Conservation (phyloP, 2,329 filamentous ascomycete genomes). For the Fusarium sp. region DNA sequence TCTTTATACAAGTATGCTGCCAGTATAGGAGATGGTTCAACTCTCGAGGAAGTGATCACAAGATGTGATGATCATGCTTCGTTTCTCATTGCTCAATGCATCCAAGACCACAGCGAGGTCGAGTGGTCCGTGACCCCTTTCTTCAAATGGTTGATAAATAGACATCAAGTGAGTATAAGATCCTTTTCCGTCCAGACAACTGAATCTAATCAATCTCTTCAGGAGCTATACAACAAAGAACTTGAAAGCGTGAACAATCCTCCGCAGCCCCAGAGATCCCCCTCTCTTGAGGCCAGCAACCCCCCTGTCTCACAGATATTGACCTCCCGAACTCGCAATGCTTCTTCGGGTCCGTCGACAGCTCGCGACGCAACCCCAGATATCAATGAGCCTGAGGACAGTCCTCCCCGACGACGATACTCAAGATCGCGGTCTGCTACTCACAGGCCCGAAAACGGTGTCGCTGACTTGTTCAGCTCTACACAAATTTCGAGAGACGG, state of each 20-base stretch:
- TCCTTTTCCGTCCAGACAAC: background rate
- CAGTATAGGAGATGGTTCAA: conserved; percentile 60
- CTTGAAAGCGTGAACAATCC: conserved; percentile 34
- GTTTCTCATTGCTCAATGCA: conserved; percentile 62
- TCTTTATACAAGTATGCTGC: conserved; percentile 55
- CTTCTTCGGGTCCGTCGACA: conserved; percentile 21
- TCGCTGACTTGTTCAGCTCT: background rate
- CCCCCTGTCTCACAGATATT: conserved; percentile 5
- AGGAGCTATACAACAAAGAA: conserved; percentile 42
- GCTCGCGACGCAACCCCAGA: conserved; percentile 24
- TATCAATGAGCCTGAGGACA: conserved; percentile 4
- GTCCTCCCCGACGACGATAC: conserved; percentile 12
- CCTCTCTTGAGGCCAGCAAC: conserved; percentile 22
- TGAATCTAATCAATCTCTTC: background rate
- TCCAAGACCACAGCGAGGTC: conserved; percentile 46
- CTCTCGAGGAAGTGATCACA: conserved; percentile 57
- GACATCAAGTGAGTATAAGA: conserved; percentile 49
- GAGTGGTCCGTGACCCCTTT: conserved; percentile 58
- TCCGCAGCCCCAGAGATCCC: conserved; percentile 20
- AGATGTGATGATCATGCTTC: conserved; percentile 58
- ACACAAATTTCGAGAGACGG: background rate
- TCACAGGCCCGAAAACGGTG: conserved; percentile 1
- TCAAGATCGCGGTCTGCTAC: conserved; percentile 29
- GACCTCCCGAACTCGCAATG: conserved; percentile 35
- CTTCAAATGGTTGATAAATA: conserved; percentile 55